Percentiles rank a stretch among this genome's conserved stretches.
These are phyloP conservation scores for Candida stauntonica DNA, from an alignment of 805 yeast species.

Conservation along the genomic window DNA sequence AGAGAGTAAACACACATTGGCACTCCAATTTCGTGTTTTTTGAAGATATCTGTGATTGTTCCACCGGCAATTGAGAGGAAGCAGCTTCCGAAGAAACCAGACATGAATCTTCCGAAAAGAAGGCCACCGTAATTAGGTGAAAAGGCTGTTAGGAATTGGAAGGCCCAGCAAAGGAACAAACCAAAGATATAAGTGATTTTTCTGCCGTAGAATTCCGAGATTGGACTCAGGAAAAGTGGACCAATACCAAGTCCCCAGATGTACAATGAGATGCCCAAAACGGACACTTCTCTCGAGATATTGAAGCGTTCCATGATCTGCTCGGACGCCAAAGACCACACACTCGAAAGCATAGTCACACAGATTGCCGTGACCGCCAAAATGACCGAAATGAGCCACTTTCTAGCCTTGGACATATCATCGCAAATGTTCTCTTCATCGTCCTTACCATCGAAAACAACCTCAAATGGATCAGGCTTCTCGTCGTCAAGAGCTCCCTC, in stretches of 20 bases:
- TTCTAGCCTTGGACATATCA: conserved; percentile 40
- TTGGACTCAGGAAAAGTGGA: conserved; percentile 62
- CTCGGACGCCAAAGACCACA: conserved; percentile 58
- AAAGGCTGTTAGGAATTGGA: conserved; percentile 55
- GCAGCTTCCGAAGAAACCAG: conserved; percentile 72
- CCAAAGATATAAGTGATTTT: conserved; percentile 55
- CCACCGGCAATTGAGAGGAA: conserved; percentile 79
- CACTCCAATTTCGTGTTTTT: conserved; percentile 53
- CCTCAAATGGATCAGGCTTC: conserved; percentile 25
- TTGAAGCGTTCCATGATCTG: conserved; percentile 44
- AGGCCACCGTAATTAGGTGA: conserved; percentile 60
- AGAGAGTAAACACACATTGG: conserved; percentile 67
- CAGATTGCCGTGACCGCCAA: conserved; percentile 54
- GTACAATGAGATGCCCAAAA: conserved; percentile 58
- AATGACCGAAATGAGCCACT: conserved; percentile 52
- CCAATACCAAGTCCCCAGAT: conserved; percentile 69
- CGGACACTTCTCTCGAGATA: conserved; percentile 50
- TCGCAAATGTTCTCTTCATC: conserved; percentile 31
- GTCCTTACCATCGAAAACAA: conserved; percentile 22
- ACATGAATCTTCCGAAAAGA: conserved; percentile 58
- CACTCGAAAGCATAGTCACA: conserved; percentile 66
- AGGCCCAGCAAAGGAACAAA: conserved; percentile 50
- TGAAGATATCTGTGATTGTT: conserved; percentile 65
- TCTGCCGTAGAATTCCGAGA: conserved; percentile 65
- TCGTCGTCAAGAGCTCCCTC: no score